Evolutionary conservation across 371 early-diverging fungal species (phyloP).

Genomic region (Coemansia sp.): DNA sequence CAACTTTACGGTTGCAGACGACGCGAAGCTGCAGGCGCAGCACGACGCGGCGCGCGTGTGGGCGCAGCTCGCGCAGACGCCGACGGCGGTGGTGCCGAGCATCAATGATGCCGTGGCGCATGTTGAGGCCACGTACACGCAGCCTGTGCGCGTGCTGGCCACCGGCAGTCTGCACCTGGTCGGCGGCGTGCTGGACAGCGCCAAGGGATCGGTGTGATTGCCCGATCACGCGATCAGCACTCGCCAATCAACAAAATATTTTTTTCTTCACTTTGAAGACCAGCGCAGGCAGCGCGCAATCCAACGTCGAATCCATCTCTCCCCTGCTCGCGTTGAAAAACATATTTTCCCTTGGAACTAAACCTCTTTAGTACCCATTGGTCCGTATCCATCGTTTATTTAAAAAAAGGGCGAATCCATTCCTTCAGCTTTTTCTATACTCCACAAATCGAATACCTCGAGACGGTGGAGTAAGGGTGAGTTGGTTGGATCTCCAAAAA

Average conservation of each 20-base stretch:
- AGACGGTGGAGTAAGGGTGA: not conserved
- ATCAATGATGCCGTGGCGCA: constrained; percentile 77
- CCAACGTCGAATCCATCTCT: no score
- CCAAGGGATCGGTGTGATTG: constrained; percentile 43
- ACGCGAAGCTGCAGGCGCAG: constrained; percentile 62
- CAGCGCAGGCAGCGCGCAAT: no score
- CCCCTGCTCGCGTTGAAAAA: no score
- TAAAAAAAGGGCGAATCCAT: constrained; percentile 1
- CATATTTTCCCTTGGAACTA: no score
- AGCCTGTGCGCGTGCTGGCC: constrained; percentile 65
- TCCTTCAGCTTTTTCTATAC: not conserved
- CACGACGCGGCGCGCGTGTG: constrained; percentile 56
- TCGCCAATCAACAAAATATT: no score
- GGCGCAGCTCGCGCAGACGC: constrained; percentile 40
- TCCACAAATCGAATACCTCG: not conserved
- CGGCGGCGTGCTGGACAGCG: constrained; percentile 71
- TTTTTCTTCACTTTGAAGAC: no score
- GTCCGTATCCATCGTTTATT: constrained; percentile 1
- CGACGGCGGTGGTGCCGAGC: constrained; percentile 50
- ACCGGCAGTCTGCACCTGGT: constrained; percentile 95
- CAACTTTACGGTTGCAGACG: constrained; percentile 63
- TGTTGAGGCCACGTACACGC: constrained; percentile 50
- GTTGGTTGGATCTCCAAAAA: not conserved
- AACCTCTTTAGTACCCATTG: no score
- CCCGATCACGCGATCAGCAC: no score